These are phyloP conservation scores for Amesomyces nigricolor DNA, from an alignment of 2,329 filamentous ascomycete species.

Conservation along the genomic window DNA sequence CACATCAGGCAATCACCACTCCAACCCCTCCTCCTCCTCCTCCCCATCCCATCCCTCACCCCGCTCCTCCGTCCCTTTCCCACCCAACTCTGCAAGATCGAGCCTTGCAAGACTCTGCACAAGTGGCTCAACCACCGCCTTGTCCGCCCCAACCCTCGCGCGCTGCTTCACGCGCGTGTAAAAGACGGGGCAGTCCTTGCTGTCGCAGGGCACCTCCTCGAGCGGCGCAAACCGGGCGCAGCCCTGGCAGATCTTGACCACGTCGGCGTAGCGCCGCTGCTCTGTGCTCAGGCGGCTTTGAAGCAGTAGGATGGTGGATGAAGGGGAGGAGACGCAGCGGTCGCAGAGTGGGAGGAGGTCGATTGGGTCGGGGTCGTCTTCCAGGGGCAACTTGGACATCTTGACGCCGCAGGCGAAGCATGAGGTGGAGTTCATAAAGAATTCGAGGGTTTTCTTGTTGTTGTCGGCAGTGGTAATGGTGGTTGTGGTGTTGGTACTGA, in stretches of 20 bases:
- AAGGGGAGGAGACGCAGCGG: constrained; percentile 48
- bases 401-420: constrained; percentile 72
- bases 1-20: background rate
- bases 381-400: constrained; percentile 26
- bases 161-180: constrained; percentile 67
- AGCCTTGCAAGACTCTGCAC: constrained; percentile 28
- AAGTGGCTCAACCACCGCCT: constrained; percentile 32
- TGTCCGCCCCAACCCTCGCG: constrained; percentile 41
- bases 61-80: constrained; percentile 13
- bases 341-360: constrained; percentile 48
- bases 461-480: constrained; percentile 22
- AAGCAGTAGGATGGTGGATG: constrained; percentile 59
- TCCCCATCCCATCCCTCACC: background rate
- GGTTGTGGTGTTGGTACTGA: constrained; percentile 11
- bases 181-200: constrained; percentile 87
- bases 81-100: background rate
- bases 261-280: constrained; percentile 58
- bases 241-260: constrained; percentile 69
- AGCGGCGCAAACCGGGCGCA: constrained; percentile 68
- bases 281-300: constrained; percentile 55
- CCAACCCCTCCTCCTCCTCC: background rate
- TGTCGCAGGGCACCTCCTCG: constrained; percentile 82
- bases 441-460: constrained; percentile 72
- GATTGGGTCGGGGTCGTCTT: constrained; percentile 19
- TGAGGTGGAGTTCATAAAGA: constrained; percentile 76